Percentiles rank a stretch among this genome's conserved stretches.
These are phyloP conservation scores for Lachnum nothofagi DNA, from an alignment of 2,329 filamentous ascomycete genomes.

Conservation along the genomic window DNA sequence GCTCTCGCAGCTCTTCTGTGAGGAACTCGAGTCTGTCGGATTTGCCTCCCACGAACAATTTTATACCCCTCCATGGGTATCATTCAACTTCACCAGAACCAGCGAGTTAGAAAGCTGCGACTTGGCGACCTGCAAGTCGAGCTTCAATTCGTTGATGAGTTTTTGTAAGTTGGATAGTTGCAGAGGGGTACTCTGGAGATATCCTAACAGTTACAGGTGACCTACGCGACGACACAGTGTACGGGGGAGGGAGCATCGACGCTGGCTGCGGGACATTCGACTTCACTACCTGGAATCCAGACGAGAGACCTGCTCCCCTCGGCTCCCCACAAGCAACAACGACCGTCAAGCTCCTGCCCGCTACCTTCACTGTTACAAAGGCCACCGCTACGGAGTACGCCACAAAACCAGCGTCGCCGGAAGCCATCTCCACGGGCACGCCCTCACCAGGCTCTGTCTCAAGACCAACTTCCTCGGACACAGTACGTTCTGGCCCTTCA, in stretches of 20 bases:
- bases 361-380: no score
- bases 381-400: no score
- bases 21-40: conserved; percentile 1
- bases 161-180: conserved; percentile 9
- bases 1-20: conserved; percentile 14
- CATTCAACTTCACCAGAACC: conserved; percentile 7
- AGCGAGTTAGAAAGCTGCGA: conserved; percentile 2
- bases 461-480: no score
- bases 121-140: conserved; percentile 2
- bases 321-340: neutral
- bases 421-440: neutral
- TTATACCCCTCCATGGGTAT: conserved; percentile 10
- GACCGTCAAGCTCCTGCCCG: neutral
- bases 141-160: conserved; percentile 4
- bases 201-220: neutral
- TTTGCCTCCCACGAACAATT: conserved; percentile 5
- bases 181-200: neutral
- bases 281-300: conserved; percentile 7
- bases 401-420: neutral
- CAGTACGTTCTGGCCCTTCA: neutral
- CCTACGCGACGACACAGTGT: conserved; percentile 8
- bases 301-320: neutral
- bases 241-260: conserved; percentile 8
- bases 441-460: no score
- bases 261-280: conserved; percentile 12